phyloP scores from a whole-genome alignment of 768 basidiomycete genomes.

The Auricularia sp. region DNA sequence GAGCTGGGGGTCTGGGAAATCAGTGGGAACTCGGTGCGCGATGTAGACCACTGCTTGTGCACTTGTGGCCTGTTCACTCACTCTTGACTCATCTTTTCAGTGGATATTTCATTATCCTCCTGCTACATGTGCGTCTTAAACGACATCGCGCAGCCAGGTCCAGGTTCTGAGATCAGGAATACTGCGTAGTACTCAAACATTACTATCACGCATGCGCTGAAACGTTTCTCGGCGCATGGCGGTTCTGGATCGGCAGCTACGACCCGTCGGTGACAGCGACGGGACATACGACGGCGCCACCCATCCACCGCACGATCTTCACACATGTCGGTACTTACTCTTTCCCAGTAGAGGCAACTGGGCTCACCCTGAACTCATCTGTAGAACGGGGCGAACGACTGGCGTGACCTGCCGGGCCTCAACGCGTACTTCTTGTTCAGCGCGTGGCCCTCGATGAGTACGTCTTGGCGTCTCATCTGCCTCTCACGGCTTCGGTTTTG shows the following conservation, averaged over 20 bases:
- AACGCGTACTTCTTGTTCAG: slow-evolving; percentile 68
- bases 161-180: background rate
- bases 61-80: background rate
- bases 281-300: slow-evolving; percentile 28
- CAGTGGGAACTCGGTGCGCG: slow-evolving; percentile 56
- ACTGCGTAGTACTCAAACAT: slow-evolving; percentile 49
- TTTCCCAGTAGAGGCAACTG: background rate
- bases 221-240: slow-evolving; percentile 64
- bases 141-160: too few species aligned
- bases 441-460: slow-evolving; percentile 52
- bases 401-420: slow-evolving; percentile 70
- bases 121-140: background rate
- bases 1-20: slow-evolving; percentile 50
- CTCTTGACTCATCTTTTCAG: background rate
- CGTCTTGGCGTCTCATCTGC: background rate
- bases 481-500: background rate
- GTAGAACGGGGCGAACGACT: slow-evolving; percentile 34
- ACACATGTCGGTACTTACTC: slow-evolving; percentile 31
- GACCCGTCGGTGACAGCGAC: slow-evolving; percentile 9
- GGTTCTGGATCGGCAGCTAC: slow-evolving; percentile 43
- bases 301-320: slow-evolving; percentile 62
- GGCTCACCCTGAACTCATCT: background rate
- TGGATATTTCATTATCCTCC: background rate
- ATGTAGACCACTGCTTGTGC: background rate
- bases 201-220: slow-evolving; percentile 87